Base-by-base conservation (phyloP, 257 asterid species). In the Solanum etuberosum region DNA sequence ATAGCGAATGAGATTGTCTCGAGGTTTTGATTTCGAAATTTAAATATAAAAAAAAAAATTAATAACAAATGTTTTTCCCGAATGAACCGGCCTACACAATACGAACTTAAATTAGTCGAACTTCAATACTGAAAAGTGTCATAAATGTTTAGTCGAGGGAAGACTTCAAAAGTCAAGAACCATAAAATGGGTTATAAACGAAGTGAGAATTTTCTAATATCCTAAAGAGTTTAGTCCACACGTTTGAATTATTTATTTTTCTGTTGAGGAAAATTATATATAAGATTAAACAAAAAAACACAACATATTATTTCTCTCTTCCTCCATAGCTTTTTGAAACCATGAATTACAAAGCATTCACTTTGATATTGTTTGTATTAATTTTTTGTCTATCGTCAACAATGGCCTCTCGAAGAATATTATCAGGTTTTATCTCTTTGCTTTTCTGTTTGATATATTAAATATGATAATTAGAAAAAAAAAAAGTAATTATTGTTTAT, bases 21-120 rank as follows among this genome's bases (percentile, higher is more conserved):
- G 10, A 54, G 21, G 11, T 18, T 13, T 46, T 46, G 57, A 7
- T 54, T 54, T 54, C 0, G 10, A 54, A 20, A 6, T 6, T 13
- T 20, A 3, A 20, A 18, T 18, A 18, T 54, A 0, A 4, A 21
- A 59, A 59, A 59, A 1, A 3, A 0, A 0, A 1, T 57, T 57
- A 5, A 57, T 57, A 57, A 3, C 4, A 57, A 20, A 0, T 1
- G 1, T 6, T 54, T 54, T 54, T 54, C 7, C 0, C 1, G 1
- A 21, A 21, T 57, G 4, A 57, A 2, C 6, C 1, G 3, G 3
- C 7, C 2, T 57, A 8, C 1, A 21, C 1, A 4, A 3, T 9
- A 4, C 0, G 0, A 4, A 23, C 0, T 59, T 59, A 9, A 59
- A 59, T 59, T 1, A 59, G 3, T 59, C 1, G 0, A 59, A 4